Evolutionary conservation across 2,329 filamentous ascomycete species (phyloP), one percentile per base, ranked within the genome.

Genomic region (Aspergillus pseudoglaucus): DNA sequence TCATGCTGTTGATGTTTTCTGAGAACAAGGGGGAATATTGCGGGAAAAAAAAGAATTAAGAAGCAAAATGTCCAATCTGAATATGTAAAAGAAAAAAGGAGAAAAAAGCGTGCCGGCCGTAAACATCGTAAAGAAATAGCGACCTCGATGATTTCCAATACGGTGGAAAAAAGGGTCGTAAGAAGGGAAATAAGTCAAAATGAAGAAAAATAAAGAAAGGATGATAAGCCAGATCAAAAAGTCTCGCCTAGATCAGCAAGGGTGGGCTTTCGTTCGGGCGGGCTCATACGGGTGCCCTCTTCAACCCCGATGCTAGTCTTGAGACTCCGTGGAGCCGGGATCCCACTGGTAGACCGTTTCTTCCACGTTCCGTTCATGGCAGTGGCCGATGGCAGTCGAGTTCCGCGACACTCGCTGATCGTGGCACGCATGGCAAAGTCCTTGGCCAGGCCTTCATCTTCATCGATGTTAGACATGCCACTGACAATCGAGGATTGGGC

Each of bases 401-500:
- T 18, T n/a, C 58, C 55, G 25, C 61, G 59, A 17, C 63, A 53
- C 14, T 70, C 65, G 8, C 57, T 62, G 17, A 56, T 53, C 45
- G 50, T 59, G 18, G 53, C 57, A 33, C 51, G 54, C 46, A 57
- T 38, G 9, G 63, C 58, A 38, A 72, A 69, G 12, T 73, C 77
- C 10, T 77, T 76, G 2, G 68, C 58, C 37, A 70, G 60, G 44
- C 67, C 65, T 53, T 73, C 76, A 32, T 74, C 73, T 51, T 79
- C 78, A 44, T 78, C 71, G 45, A 78, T 75, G 46, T 76, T 71
- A 54, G 77, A 79, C 61, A 83, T 74, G 60, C 79, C 57, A 10
- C 58, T 83, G 44, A 77, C 68, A 10, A 79, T 79, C 55, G 81
- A 77, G 3, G 77, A 74, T 54, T 83, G 79, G 9, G 78, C 70